Conservation (phyloP, 2,329 filamentous ascomycete genomes). For the Calonectria ilicicola region DNA sequence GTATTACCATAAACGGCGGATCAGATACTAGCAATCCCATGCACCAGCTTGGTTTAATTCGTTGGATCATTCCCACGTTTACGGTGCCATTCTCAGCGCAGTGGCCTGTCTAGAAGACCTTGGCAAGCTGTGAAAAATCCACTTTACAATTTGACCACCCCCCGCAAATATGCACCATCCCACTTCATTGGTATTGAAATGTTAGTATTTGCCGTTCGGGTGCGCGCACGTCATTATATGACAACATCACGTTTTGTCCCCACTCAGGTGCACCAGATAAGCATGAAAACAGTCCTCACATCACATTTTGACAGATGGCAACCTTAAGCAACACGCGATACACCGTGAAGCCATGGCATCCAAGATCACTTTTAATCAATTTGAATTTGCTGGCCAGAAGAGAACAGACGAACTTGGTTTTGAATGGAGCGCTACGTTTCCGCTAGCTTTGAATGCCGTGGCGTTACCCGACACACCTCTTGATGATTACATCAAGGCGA, state of each 20-base stretch:
- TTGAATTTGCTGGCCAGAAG: slow-evolving; percentile 40
- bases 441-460: slow-evolving; percentile 32
- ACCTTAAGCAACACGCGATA: not conserved
- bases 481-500: not conserved
- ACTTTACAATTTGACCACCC: not conserved
- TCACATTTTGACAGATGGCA: not conserved
- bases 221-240: not conserved
- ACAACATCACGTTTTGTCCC: not conserved
- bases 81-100: not conserved
- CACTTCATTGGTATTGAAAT: not conserved
- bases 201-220: not conserved
- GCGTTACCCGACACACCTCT: slow-evolving; percentile 24
- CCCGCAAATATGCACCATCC: not conserved
- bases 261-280: not conserved
- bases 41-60: not conserved
- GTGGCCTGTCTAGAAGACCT: not conserved
- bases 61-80: not conserved
- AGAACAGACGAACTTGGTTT: slow-evolving; percentile 35
- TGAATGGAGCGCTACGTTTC: slow-evolving; percentile 37
- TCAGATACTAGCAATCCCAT: not conserved
- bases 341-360: not conserved
- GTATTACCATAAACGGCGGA: no score
- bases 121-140: not conserved
- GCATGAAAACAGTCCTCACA: not conserved
- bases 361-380: slow-evolving; percentile 1